Conservation (phyloP, 2,329 filamentous ascomycete species). For the Pseudogymnoascus sp. region DNA sequence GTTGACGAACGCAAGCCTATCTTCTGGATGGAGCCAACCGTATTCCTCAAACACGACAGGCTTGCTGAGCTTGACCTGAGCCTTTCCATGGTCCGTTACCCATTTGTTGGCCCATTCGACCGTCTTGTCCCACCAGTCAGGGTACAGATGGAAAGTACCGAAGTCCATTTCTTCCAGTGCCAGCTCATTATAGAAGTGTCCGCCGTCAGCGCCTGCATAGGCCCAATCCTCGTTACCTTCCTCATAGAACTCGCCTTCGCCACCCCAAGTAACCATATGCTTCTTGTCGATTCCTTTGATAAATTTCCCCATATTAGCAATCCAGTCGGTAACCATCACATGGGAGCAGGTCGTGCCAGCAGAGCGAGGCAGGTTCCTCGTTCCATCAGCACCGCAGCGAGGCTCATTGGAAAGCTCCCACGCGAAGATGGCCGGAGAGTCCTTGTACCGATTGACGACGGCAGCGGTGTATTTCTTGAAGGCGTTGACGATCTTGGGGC, state of each 20-base stretch:
- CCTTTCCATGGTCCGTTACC: constrained; percentile 43
- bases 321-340: constrained; percentile 38
- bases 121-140: constrained; percentile 46
- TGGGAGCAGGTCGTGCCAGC: constrained; percentile 30
- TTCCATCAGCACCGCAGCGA: constrained; percentile 24
- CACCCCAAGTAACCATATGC: constrained; percentile 47
- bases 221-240: constrained; percentile 32
- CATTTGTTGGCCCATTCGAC: constrained; percentile 44
- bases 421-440: constrained; percentile 41
- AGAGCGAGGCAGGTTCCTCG: constrained; percentile 37
- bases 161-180: constrained; percentile 42
- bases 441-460: constrained; percentile 40
- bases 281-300: constrained; percentile 43
- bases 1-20: constrained; percentile 37
- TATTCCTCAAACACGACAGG: constrained; percentile 49
- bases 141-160: constrained; percentile 46
- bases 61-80: constrained; percentile 36
- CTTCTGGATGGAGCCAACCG: constrained; percentile 43
- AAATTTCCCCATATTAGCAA: constrained; percentile 44
- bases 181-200: constrained; percentile 45
- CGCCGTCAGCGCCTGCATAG: constrained; percentile 41
- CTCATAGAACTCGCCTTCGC: constrained; percentile 37
- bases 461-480: constrained; percentile 36
- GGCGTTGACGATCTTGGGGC: constrained; percentile 36
- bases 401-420: constrained; percentile 46